phyloP scores from a whole-genome alignment of 192 early-diverging fungal species.

The Polychytrium aggregatum region DNA sequence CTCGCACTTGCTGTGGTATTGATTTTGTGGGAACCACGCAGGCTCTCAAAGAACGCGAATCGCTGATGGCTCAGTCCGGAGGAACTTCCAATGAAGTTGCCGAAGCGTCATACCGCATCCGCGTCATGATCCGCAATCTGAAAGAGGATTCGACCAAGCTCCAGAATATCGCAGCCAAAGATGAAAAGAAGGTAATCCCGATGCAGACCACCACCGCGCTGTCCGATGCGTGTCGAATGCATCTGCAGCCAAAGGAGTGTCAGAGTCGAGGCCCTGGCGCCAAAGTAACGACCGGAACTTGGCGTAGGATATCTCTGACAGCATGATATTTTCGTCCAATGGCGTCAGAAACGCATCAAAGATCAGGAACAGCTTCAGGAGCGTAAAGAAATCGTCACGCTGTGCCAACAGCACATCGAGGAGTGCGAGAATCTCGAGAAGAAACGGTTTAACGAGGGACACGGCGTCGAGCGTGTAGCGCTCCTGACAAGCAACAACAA shows the following conservation, averaged over 20 bases:
- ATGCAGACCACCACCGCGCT: no score
- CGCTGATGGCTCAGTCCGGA: constrained; percentile 13
- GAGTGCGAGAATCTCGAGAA: constrained; percentile 52
- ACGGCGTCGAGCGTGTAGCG: constrained; percentile 26
- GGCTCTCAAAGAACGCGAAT: constrained; percentile 41
- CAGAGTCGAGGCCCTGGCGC: no score
- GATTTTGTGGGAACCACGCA: constrained; percentile 4
- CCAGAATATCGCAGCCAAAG: constrained; percentile 36
- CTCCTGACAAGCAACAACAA: no score
- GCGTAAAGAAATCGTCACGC: constrained; percentile 37
- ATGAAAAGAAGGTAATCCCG: constrained; percentile 36
- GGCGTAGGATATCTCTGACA: no score
- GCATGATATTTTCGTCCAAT: no score
- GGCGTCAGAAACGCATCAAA: constrained; percentile 21
- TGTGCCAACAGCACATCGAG: constrained; percentile 43
- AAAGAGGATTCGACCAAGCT: constrained; percentile 29
- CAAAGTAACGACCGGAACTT: no score
- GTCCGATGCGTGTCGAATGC: no score
- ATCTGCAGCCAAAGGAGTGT: no score
- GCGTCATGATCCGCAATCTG: constrained; percentile 33
- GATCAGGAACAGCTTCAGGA: no score
- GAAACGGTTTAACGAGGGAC: constrained; percentile 32
- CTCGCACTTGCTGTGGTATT: no score
- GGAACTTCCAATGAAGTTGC: constrained; percentile 48
- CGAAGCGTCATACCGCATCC: constrained; percentile 46